A percentile compares a stretch with the other conserved stretches of the same genome.
Evolutionary conservation across 257 asterid genomes (phyloP).

Genomic region (Salvia hispanica): DNA sequence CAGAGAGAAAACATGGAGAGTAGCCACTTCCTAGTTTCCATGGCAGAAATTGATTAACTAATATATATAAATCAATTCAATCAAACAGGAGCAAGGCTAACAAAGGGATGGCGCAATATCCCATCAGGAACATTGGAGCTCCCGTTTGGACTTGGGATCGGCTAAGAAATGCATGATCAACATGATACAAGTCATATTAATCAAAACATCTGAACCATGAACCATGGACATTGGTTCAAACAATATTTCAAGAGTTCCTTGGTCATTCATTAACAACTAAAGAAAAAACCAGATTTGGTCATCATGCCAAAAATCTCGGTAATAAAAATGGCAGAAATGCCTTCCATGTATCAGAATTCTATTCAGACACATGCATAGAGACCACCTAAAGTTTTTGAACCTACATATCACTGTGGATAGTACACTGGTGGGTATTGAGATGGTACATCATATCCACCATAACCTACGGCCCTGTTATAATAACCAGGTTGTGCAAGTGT

Average conservation of each 20-base stretch:
- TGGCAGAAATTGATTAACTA: constrained; percentile 20
- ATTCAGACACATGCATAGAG: constrained; percentile 25
- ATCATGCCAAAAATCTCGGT: constrained; percentile 31
- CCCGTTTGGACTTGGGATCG: constrained; percentile 15
- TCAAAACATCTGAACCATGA: constrained; percentile 34
- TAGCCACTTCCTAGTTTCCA: constrained; percentile 18
- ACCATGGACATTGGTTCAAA: constrained; percentile 32
- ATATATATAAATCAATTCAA: constrained; percentile 7
- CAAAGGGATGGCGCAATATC: constrained; percentile 17
- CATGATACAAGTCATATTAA: constrained; percentile 44
- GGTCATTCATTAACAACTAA: constrained; percentile 21
- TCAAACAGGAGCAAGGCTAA: background rate
- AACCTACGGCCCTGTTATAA: constrained; percentile 43
- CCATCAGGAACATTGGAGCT: constrained; percentile 28
- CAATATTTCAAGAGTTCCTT: constrained; percentile 18
- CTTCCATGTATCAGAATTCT: constrained; percentile 23
- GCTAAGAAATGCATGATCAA: constrained; percentile 31
- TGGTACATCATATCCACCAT: constrained; percentile 49
- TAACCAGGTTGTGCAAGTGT: constrained; percentile 40
- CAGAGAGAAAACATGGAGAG: constrained; percentile 17
- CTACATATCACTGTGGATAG: constrained; percentile 52
- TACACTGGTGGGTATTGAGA: constrained; percentile 54
- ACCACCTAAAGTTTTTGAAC: constrained; percentile 33
- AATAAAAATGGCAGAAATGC: constrained; percentile 32
- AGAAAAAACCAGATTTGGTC: constrained; percentile 21